Evolutionary conservation across 495 filamentous ascomycete genomes (phyloP).

Genomic region (Apodospora peruviana): DNA sequence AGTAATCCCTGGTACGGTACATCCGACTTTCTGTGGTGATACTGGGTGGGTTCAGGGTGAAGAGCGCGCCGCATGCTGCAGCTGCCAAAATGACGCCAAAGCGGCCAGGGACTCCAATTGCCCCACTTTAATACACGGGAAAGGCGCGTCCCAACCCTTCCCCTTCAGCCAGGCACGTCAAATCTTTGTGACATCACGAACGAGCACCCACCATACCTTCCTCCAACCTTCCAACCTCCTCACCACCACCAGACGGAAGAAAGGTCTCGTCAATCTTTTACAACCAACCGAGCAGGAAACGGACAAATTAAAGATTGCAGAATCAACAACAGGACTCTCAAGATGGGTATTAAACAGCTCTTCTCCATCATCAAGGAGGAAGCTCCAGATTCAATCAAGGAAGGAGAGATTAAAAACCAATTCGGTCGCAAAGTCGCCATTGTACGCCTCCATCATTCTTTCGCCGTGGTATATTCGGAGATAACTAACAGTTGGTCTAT

Average conservation of each 20-base stretch:
- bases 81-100: too few relatives aligned
- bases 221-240: too few relatives aligned
- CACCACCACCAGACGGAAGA: too few relatives aligned
- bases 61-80: too few relatives aligned
- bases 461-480: not conserved
- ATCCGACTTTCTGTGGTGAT: too few relatives aligned
- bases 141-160: constrained; percentile 14
- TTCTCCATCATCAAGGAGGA: constrained; percentile 86
- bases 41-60: too few relatives aligned
- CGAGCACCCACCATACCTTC: too few relatives aligned
- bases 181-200: constrained; percentile 23
- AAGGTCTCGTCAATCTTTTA: too few relatives aligned
- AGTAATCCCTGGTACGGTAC: too few relatives aligned
- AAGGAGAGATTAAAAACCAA: constrained; percentile 95
- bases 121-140: constrained; percentile 17
- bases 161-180: constrained; percentile 9
- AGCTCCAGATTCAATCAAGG: constrained; percentile 87
- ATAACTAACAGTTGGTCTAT: constrained; percentile 12
- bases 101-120: constrained; percentile 16
- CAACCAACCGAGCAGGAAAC: not conserved
- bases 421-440: constrained; percentile 97
- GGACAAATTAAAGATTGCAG: not conserved
- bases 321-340: not conserved
- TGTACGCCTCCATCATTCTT: constrained; percentile 47
- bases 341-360: constrained; percentile 91